phyloP scores from a whole-genome alignment of 768 basidiomycete species.

The Botryobasidium botryosum region DNA sequence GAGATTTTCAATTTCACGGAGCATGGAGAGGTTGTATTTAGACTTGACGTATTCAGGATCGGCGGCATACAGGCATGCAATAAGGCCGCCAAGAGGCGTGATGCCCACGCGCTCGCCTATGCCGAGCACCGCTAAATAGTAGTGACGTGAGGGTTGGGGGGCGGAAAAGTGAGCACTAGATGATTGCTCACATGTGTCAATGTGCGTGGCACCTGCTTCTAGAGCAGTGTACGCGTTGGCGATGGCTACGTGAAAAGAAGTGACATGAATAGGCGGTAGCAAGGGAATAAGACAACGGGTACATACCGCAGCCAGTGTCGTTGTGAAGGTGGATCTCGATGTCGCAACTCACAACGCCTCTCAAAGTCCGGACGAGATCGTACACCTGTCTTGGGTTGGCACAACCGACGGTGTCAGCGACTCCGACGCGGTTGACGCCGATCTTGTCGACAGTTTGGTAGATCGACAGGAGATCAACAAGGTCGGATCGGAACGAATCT shows the following conservation, averaged over 20 bases:
- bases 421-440: constrained; percentile 95
- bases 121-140: constrained; percentile 65
- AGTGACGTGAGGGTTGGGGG: constrained; percentile 7
- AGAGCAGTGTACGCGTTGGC: constrained; percentile 97
- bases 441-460: constrained; percentile 99
- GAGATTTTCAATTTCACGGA: constrained; percentile 96
- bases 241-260: constrained; percentile 41
- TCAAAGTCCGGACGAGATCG: constrained; percentile 87
- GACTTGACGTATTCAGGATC: constrained; percentile 98
- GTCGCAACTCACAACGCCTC: constrained; percentile 93
- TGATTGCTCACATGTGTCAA: constrained; percentile 80
- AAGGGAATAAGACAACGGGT: constrained; percentile 24
- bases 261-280: neutral
- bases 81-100: constrained; percentile 90
- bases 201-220: constrained; percentile 97
- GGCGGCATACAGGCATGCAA: constrained; percentile 92
- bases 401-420: constrained; percentile 98
- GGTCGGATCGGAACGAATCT: constrained; percentile 98
- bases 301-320: constrained; percentile 81
- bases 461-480: constrained; percentile 95
- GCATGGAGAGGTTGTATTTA: constrained; percentile 97
- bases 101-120: constrained; percentile 99
- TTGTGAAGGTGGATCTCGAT: constrained; percentile 98
- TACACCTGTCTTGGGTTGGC: constrained; percentile 98
- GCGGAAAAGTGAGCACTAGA: too few relatives aligned